Evolutionary conservation across 257 asterid genomes (phyloP).

Genomic region (Salvia splendens): DNA sequence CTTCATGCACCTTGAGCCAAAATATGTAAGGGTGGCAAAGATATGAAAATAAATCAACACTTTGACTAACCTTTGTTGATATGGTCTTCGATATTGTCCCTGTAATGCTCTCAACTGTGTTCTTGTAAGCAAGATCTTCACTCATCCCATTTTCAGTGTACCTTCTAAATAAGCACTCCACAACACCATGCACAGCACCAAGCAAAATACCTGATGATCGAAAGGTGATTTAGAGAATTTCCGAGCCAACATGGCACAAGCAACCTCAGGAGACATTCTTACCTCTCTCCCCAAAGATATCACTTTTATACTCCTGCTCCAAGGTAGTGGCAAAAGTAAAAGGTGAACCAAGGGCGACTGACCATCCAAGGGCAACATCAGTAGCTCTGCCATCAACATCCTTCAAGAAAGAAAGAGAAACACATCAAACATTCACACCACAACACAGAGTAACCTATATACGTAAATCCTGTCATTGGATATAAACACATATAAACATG

Average conservation of each 20-base stretch:
- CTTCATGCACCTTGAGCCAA: not conserved
- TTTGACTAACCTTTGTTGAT: slow-evolving; percentile 69
- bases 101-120: slow-evolving; percentile 89
- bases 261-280: slow-evolving; percentile 18
- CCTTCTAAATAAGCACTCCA: slow-evolving; percentile 88
- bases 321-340: slow-evolving; percentile 90
- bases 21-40: not conserved
- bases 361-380: slow-evolving; percentile 97
- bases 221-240: slow-evolving; percentile 26
- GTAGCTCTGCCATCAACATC: slow-evolving; percentile 98
- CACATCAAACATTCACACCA: slow-evolving; percentile 19
- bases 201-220: slow-evolving; percentile 73
- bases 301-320: slow-evolving; percentile 91
- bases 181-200: slow-evolving; percentile 97
- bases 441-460: not conserved
- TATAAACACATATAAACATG: not conserved
- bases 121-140: slow-evolving; percentile 91
- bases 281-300: slow-evolving; percentile 97
- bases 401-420: slow-evolving; percentile 36
- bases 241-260: not conserved
- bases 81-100: slow-evolving; percentile 84
- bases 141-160: slow-evolving; percentile 89
- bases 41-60: not conserved
- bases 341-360: slow-evolving; percentile 96
- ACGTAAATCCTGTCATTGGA: not conserved